These are phyloP conservation scores for Melampsora abietis-canadensis DNA, from an alignment of 1,284 basidiomycete genomes.

Conservation along the genomic window DNA sequence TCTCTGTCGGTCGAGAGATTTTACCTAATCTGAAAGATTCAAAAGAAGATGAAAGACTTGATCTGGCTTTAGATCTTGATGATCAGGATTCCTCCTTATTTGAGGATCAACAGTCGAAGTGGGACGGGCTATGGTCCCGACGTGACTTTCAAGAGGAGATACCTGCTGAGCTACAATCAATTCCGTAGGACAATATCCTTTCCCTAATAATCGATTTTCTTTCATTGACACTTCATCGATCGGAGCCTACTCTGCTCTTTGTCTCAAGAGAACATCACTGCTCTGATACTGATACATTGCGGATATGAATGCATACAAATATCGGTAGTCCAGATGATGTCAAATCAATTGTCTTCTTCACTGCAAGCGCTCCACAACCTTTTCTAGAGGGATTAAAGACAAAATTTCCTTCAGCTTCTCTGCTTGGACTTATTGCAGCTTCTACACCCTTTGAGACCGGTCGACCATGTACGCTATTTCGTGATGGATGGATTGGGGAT, in stretches of 20 bases:
- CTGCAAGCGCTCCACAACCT: slow-evolving; percentile 15
- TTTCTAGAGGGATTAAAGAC: slow-evolving; percentile 13
- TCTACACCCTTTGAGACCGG: slow-evolving; percentile 41
- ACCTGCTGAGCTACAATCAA: slow-evolving; percentile 26
- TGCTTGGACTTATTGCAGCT: slow-evolving; percentile 32
- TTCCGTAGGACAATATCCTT: slow-evolving; percentile 21
- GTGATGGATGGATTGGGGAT: slow-evolving; percentile 22
- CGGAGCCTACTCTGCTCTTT: too few relatives aligned
- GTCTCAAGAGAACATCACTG: neutral
- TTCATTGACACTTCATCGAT: too few relatives aligned
- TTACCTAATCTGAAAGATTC: neutral
- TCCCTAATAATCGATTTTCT: neutral
- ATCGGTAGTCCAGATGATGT: neutral
- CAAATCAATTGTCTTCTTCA: slow-evolving; percentile 34
- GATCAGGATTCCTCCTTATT: neutral
- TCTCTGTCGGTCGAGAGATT: slow-evolving; percentile 37
- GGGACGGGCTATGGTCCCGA: neutral
- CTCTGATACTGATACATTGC: neutral
- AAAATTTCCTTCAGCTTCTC: slow-evolving; percentile 1
- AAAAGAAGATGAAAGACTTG: slow-evolving; percentile 12
- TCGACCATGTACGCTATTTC: slow-evolving; percentile 23
- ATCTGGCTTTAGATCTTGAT: neutral
- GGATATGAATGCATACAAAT: neutral
- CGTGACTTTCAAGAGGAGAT: neutral
- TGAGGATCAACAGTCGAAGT: neutral